Conservation (phyloP, 495 filamentous ascomycete species). For the Hyaloscypha finlandica region DNA sequence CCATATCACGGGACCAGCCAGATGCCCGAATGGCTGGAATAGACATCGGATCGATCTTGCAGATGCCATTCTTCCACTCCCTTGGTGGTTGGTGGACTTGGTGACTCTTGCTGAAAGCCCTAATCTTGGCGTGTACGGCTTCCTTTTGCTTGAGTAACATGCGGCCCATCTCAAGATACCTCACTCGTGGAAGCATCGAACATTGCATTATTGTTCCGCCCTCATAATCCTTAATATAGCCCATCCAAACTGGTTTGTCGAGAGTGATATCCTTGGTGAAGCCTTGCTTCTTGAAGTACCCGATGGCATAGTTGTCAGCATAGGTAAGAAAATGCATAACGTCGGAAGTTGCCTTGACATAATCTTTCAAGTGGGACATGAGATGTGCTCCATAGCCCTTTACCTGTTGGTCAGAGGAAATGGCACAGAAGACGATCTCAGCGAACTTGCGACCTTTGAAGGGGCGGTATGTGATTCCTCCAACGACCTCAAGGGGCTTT, state of each 20-base stretch:
- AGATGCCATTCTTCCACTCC: conserved; percentile 73
- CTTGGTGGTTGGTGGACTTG: conserved; percentile 82
- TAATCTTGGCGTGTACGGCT: conserved; percentile 89
- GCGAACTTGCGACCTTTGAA: conserved; percentile 93
- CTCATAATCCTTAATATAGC: conserved; percentile 99
- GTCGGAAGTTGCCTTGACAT: conserved; percentile 93
- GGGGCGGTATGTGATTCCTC: conserved; percentile 94
- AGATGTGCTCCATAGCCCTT: conserved; percentile 98
- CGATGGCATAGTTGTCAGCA: conserved; percentile 98
- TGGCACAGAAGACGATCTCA: conserved; percentile 98
- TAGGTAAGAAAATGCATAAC: conserved; percentile 99
- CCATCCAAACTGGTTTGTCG: conserved; percentile 92
- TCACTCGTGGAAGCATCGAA: conserved; percentile 91
- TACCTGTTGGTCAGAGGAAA: conserved; percentile 96
- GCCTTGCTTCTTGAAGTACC: conserved; percentile 99
- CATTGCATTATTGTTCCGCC: conserved; percentile 99
- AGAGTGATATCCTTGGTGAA: conserved; percentile 99
- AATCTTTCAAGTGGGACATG: conserved; percentile 98
- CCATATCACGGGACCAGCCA: conserved; percentile 97
- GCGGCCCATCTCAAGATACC: conserved; percentile 89
- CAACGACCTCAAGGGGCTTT: conserved; percentile 91
- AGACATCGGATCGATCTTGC: conserved; percentile 76
- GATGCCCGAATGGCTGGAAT: conserved; percentile 85
- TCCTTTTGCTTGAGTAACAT: conserved; percentile 99
- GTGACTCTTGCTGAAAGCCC: conserved; percentile 86